phyloP scores from a whole-genome alignment of 2,329 filamentous ascomycete genomes.

The Zasmidium citrigriseum region DNA sequence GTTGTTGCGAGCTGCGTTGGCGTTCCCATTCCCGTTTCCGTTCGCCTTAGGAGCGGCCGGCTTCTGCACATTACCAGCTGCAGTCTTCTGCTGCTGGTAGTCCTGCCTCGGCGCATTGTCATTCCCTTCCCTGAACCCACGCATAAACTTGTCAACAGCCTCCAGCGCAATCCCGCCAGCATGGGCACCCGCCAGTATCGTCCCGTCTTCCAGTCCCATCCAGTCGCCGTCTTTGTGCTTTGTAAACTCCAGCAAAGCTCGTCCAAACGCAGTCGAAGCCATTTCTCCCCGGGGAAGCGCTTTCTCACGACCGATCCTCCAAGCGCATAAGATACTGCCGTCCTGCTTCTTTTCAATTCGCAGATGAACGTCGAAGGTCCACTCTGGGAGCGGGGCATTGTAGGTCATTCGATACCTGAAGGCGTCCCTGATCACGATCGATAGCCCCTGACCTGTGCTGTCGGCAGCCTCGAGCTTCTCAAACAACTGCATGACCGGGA shows the following conservation, averaged over 20 bases:
- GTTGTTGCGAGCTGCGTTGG: neutral
- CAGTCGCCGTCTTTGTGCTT: constrained; percentile 34
- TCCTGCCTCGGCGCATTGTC: constrained; percentile 9
- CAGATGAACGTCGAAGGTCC: constrained; percentile 41
- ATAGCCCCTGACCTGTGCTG: neutral
- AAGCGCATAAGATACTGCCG: neutral
- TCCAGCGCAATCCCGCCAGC: constrained; percentile 26
- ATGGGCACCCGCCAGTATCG: constrained; percentile 31
- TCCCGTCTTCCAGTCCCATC: constrained; percentile 40
- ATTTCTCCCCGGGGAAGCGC: neutral
- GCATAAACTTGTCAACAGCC: constrained; percentile 40
- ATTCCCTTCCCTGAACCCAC: constrained; percentile 25
- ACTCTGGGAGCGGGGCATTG: constrained; percentile 37
- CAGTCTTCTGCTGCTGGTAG: constrained; percentile 11
- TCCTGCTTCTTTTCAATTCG: constrained; percentile 26
- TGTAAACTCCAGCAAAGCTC: constrained; percentile 3
- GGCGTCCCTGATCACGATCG: no score
- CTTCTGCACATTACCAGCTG: neutral
- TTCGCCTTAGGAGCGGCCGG: constrained; percentile 1
- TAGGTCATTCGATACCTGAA: constrained; percentile 43
- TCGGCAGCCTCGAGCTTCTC: constrained; percentile 56
- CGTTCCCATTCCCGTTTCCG: neutral
- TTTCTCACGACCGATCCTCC: neutral
- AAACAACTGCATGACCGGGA: constrained; percentile 65
- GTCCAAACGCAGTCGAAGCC: neutral